Evolutionary conservation across 1,284 basidiomycete species (phyloP), one percentile per base, ranked within the genome.

Genomic region (Ustilago curta): DNA sequence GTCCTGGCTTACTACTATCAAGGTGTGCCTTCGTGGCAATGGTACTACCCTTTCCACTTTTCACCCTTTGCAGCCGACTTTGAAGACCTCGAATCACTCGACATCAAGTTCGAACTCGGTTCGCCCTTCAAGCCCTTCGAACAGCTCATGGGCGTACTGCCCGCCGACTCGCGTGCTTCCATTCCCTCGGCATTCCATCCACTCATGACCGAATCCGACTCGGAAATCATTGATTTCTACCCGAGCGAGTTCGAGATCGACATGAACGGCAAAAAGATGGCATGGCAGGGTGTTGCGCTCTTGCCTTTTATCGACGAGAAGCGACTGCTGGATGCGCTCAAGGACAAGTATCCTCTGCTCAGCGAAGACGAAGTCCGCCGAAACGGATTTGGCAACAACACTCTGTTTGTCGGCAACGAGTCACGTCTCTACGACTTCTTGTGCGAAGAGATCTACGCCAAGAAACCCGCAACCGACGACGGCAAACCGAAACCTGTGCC

Each of bases 201-300:
- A 7, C 89, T 99, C 45, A 99, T 99, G 97, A 90, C 88, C 5
- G 89, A 93, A 3, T 89, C 91, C 53, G 90, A 92, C 42, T 98
- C 95, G 0, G 93, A 94, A 2, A 97, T 98, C 84, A 90, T 94
- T 74, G 97, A 99, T 84, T 99, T 98, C 87, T 98, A 98, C 85
- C 97, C 97, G 0, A 82, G 88, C 6, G 90, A 92, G 19, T 99
- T 99, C 85, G 90, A 95, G 78, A 92, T 99, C 81, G 97, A 99
- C 86, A 99, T 99, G 97, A 99, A 99, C 83, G 97, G 97, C 70
- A 99, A 99, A 87, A 94, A 93, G 87, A 98, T 99, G 95, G 89
- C 93, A 1, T 99, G 97, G 97, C 97, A 99, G 86, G 97, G 97
- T 62, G 94, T 99, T 49, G 95, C 95, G 0, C 88, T 99, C 2